phyloP scores from a whole-genome alignment of 768 basidiomycete genomes.

The Asterophora parasitica region DNA sequence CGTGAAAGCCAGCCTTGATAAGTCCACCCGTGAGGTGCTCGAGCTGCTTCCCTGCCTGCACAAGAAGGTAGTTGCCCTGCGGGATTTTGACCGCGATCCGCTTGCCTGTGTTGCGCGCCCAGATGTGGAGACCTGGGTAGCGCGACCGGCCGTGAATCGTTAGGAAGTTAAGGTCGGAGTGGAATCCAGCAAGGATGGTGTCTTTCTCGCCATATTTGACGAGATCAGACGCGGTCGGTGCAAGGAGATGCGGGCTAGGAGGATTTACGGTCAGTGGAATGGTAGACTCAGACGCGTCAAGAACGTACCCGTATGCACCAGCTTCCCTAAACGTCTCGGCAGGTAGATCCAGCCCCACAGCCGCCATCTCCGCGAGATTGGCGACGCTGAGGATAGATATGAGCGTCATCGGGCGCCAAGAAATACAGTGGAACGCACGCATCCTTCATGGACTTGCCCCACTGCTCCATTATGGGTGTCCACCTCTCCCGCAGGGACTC shows the following conservation, averaged over 20 bases:
- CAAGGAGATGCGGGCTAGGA: slow-evolving; percentile 72
- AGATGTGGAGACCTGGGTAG: slow-evolving; percentile 87
- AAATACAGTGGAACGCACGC: slow-evolving; percentile 49
- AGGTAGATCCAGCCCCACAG: slow-evolving; percentile 76
- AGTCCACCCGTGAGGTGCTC: slow-evolving; percentile 83
- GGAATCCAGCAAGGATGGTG: slow-evolving; percentile 91
- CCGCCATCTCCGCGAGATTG: slow-evolving; percentile 83
- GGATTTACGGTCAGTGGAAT: slow-evolving; percentile 1
- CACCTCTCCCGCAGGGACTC: slow-evolving; percentile 55
- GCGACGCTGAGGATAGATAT: slow-evolving; percentile 54
- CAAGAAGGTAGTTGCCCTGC: slow-evolving; percentile 72
- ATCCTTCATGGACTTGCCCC: slow-evolving; percentile 85
- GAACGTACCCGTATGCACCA: slow-evolving; percentile 73
- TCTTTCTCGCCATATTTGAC: slow-evolving; percentile 70
- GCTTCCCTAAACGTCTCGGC: slow-evolving; percentile 70
- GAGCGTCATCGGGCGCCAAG: not conserved
- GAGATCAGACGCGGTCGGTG: slow-evolving; percentile 91
- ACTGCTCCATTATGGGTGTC: slow-evolving; percentile 72
- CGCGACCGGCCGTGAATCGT: slow-evolving; percentile 87
- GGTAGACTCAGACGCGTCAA: not conserved
- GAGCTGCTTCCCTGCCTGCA: slow-evolving; percentile 95
- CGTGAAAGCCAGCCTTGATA: slow-evolving; percentile 91
- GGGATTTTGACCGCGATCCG: slow-evolving; percentile 87
- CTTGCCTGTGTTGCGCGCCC: slow-evolving; percentile 92
- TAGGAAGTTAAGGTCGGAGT: slow-evolving; percentile 90